These are phyloP conservation scores for Ascochyta lentis DNA, from an alignment of 2,329 filamentous ascomycete genomes.

Conservation along the genomic window DNA sequence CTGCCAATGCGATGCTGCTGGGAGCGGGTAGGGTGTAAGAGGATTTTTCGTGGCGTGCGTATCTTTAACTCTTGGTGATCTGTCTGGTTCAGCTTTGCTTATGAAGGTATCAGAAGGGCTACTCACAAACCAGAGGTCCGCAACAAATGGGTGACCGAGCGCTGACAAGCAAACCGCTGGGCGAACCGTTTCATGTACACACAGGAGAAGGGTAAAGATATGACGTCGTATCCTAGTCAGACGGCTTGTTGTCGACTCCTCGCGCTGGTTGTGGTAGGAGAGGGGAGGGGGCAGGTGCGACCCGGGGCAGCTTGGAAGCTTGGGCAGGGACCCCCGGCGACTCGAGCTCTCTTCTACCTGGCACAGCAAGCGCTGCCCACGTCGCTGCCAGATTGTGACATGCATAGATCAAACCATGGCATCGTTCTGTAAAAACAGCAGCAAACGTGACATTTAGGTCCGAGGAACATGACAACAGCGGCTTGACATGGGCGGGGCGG, in stretches of 20 bases:
- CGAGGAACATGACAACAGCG: background rate
- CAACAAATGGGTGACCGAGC: conserved; percentile 6
- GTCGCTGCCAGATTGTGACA: background rate
- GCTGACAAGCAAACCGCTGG: conserved; percentile 6
- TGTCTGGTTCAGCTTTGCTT: conserved; percentile 7
- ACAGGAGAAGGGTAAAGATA: background rate
- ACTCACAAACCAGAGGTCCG: conserved; percentile 14
- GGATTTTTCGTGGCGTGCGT: background rate
- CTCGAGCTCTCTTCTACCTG: background rate
- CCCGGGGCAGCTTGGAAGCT: conserved; percentile 4
- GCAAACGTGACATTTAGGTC: background rate
- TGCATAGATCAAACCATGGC: background rate
- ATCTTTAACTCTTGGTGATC: background rate
- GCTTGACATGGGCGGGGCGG: background rate
- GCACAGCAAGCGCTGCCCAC: background rate
- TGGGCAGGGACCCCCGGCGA: conserved; percentile 2
- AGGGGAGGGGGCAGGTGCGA: conserved; percentile 6
- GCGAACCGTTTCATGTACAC: conserved; percentile 6
- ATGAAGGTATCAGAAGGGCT: background rate
- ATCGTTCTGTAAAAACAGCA: background rate
- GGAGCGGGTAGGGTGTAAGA: background rate
- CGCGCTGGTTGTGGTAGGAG: conserved; percentile 1
- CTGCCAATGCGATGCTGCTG: no score
- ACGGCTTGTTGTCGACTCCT: background rate
- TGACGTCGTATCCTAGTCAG: background rate